Percentiles rank a stretch among this genome's conserved stretches.
Conservation (phyloP, 2,329 filamentous ascomycete species). For the Talaromyces marneffei region DNA sequence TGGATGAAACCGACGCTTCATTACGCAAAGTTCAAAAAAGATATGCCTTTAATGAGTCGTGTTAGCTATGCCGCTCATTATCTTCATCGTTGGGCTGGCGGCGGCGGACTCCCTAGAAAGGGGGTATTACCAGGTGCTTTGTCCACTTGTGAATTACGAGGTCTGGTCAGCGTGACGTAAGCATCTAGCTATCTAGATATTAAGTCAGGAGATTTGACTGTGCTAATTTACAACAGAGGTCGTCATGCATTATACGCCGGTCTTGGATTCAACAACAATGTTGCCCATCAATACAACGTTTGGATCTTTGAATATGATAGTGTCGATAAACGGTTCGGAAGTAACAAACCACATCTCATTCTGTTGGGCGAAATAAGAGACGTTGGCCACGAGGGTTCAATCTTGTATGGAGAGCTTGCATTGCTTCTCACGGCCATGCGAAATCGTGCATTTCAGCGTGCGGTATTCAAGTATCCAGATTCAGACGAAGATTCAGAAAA, state of each 20-base stretch:
- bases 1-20: not conserved
- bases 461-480: not conserved
- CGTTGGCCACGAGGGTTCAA: not conserved
- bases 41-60: not conserved
- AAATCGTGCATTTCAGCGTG: conserved; percentile 8
- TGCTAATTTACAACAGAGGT: not conserved
- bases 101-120: not conserved
- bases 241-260: not conserved
- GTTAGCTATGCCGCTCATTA: not conserved
- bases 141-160: not conserved
- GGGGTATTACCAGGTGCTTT: not conserved
- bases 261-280: not conserved
- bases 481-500: not conserved
- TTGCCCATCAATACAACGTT: not conserved
- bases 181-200: not conserved
- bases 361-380: not conserved
- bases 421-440: conserved; percentile 4
- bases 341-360: not conserved
- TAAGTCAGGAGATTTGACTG: not conserved
- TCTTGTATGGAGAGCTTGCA: conserved; percentile 6
- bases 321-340: not conserved
- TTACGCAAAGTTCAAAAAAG: not conserved
- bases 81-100: not conserved
- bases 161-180: not conserved
- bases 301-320: not conserved